Base-by-base conservation (phyloP, 768 basidiomycete species). In the Leccinum boreale region DNA sequence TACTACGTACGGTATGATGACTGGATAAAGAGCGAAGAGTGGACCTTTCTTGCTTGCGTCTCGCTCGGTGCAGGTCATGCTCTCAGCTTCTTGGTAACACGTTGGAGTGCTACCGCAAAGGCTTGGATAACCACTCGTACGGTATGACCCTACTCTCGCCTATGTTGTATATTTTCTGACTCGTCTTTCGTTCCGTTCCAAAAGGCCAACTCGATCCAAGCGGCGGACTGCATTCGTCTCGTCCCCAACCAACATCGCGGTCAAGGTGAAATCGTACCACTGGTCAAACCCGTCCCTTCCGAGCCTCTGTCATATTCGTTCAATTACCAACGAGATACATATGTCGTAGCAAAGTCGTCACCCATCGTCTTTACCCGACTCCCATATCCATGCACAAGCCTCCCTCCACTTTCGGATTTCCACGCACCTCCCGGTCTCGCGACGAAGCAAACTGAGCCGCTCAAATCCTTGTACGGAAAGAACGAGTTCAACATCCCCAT, bases 401-500 rank as follows among this genome's bases (percentile, higher is more conserved):
- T 79, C 2, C 94, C 92, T 0, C 77, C 85, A 0, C 78, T 97
- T 5, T 79, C 81, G 3, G 79, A 83, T 10, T 95, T 91, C 73
- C 70, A 83, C 44, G 62, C 75, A 24, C 83, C 86, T 1, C 77
- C 74, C n/a, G 83, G 86, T 6, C 78, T 97, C 33, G 62, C 76
- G 1, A 64, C 74, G 0, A 65, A 74, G 1, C 74, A 81, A 29
- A 75, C 87, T 19, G 78, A 82, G 0, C 72, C 78, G 1, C 75
- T 92, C 24, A 74, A 77, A 44, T 77, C 78, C 7, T 78, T 94
- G 21, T 99, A 92, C 68, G 97, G 96, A 56, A 84, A 85, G 64
- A 99, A 99, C 75, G 90, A 92, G 67, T 98, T 98, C 75, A 85
- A 97, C 70, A 98, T 99, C 61, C 97, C 97, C 3, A 91, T 99